A percentile compares a stretch with the other conserved stretches of the same genome.
phyloP scores from a whole-genome alignment of 768 basidiomycete genomes.

The Lactarius psammicola region DNA sequence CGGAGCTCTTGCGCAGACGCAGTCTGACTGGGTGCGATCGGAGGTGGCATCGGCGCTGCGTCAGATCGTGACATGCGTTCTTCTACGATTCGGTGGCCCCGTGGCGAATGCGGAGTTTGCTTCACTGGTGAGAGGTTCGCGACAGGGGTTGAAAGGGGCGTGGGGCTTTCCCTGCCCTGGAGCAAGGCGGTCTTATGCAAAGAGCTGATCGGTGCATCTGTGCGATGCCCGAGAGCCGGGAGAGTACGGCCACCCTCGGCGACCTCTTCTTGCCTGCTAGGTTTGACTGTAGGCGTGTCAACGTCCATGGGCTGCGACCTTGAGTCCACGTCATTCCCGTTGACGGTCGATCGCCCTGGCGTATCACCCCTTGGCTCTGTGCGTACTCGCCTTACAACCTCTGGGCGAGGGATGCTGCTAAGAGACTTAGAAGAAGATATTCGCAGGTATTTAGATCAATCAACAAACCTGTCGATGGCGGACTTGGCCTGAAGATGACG shows the following conservation, averaged over 20 bases:
- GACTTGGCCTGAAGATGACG: conserved; percentile 47
- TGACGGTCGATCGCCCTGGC: conserved; percentile 35
- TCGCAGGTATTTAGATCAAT: neutral
- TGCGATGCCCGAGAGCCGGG: conserved; percentile 3
- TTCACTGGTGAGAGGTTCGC: conserved; percentile 30
- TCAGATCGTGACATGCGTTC: conserved; percentile 42
- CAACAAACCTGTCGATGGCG: conserved; percentile 62
- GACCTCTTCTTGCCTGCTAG: conserved; percentile 15
- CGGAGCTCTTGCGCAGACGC: conserved; percentile 74
- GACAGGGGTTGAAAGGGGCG: conserved; percentile 30
- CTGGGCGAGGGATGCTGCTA: conserved; percentile 69
- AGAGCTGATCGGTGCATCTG: conserved; percentile 7
- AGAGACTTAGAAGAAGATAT: conserved; percentile 20
- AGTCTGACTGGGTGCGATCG: conserved; percentile 74
- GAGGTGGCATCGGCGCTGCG: conserved; percentile 69
- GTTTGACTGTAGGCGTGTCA: conserved; percentile 5
- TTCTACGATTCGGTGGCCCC: conserved; percentile 41
- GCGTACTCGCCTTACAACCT: conserved; percentile 65
- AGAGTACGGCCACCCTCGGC: conserved; percentile 5
- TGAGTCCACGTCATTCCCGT: conserved; percentile 29
- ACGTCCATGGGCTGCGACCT: conserved; percentile 26
- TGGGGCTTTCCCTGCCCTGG: conserved; percentile 25
- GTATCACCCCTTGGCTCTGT: conserved; percentile 41
- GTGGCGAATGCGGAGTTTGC: conserved; percentile 43
- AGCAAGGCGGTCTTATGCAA: conserved; percentile 17